These are phyloP conservation scores for Sphagnum magellanicum DNA, from an alignment of 228 moss, liverwort and hornwort genomes.

Conservation along the genomic window DNA sequence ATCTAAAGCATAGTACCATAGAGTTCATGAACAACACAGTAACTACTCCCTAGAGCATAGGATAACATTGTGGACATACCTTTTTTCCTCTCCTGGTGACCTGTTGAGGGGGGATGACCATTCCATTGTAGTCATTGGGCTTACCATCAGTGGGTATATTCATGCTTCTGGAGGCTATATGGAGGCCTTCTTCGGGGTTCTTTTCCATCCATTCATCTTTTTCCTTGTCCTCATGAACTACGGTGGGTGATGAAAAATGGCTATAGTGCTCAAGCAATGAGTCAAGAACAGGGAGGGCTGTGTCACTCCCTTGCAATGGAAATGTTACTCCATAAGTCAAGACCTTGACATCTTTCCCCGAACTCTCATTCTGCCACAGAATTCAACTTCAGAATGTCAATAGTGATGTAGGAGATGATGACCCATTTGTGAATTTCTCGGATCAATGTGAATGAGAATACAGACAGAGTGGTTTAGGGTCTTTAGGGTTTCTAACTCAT, in stretches of 20 bases:
- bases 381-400: no score
- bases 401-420: no score
- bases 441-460: no score
- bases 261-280: conserved; percentile 45
- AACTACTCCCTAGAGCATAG: no score
- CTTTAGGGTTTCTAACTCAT: no score
- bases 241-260: conserved; percentile 61
- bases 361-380: no score
- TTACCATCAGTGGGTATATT: conserved; percentile 11
- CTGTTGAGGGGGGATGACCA: conserved; percentile 41
- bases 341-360: conserved; percentile 7
- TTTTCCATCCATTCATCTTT: conserved; percentile 18
- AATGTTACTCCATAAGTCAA: conserved; percentile 90
- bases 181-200: conserved; percentile 6
- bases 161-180: conserved; percentile 2
- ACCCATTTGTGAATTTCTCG: no score
- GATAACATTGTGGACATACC: conserved; percentile 4
- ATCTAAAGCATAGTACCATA: no score
- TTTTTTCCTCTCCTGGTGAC: conserved; percentile 50
- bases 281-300: conserved; percentile 46
- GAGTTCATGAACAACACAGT: no score
- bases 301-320: conserved; percentile 24
- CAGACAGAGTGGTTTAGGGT: no score
- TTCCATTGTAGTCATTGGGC: conserved; percentile 21
- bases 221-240: conserved; percentile 42